Base-by-base conservation (phyloP, 495 filamentous ascomycete species). In the Lineolata rhizophorae region DNA sequence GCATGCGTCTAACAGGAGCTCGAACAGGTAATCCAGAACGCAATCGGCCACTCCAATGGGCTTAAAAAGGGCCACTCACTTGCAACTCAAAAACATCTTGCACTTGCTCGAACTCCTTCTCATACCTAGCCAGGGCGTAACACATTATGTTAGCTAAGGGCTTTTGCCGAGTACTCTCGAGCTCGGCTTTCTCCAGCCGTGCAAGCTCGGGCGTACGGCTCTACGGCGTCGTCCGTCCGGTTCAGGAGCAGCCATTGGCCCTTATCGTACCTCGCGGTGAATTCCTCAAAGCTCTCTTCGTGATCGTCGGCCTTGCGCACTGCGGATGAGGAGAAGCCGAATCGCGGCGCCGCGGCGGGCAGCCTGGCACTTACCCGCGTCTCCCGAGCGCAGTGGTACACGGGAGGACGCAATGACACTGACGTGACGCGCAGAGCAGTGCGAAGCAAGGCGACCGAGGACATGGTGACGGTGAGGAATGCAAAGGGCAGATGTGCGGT, bases 21-120 rank as follows among this genome's bases (percentile, higher is more conserved):
- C n/a, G n/a, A n/a, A n/a, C n/a, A n/a, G n/a, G n/a, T n/a, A n/a
- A n/a, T n/a, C n/a, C 29, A 27, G 12, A 12, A 12, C 11, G 19
- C 9, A 29, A 5, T 24, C 18, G 18, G 3, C n/a, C 5, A 8
- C 14, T 33, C 8, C 26, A 21, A 8, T 14, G 6, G 5, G 14
- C 2, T 26, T 9, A 24, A 30, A 18, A 35, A 33, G 18, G 3
- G n/a, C 15, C 40, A 54, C 68, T 52, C 73, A 92, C 84, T 81
- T 95, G 87, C 48, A 99, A 77, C 70, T 99, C 87, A 60, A 99
- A 99, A 44, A 94, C 87, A 63, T 99, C 87, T 58, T 95, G 78
- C 32, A 99, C 87, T 50, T 57, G 55, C 27, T 99, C 84, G 56
- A 99, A 99, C 60, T 99, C 87, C 66, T 92, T 92, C 69, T 95